These are phyloP conservation scores for Nicotiana tomentosiformis DNA, from an alignment of 257 asterid species.

Conservation along the genomic window DNA sequence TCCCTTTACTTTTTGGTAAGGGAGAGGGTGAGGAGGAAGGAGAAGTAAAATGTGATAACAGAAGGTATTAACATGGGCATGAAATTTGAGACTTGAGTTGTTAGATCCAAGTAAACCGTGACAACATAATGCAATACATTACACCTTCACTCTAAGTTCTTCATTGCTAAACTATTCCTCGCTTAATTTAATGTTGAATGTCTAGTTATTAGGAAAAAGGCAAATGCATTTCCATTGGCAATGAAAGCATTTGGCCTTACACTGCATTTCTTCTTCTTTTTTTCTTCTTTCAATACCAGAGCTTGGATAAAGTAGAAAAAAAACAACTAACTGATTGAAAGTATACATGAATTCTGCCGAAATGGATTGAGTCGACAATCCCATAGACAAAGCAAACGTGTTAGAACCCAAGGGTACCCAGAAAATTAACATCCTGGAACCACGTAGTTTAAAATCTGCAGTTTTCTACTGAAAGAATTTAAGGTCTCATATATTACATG, in stretches of 20 bases:
- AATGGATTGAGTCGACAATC: neutral
- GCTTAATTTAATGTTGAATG: neutral
- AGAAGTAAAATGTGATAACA: too few species aligned
- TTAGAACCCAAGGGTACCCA: neutral
- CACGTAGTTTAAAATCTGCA: neutral
- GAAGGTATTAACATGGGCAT: neutral
- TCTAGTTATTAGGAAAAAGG: neutral
- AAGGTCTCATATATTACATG: neutral
- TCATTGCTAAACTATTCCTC: neutral
- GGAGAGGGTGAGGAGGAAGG: too few species aligned
- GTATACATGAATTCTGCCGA: neutral
- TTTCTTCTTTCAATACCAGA: neutral
- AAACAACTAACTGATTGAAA: neutral
- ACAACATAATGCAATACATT: neutral
- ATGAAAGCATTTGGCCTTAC: neutral
- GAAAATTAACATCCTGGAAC: neutral
- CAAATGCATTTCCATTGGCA: neutral
- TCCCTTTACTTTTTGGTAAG: too few species aligned
- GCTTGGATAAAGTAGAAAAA: neutral
- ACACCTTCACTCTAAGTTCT: neutral
- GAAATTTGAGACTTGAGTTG: neutral
- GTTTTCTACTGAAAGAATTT: conserved; percentile 3
- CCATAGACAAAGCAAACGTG: neutral
- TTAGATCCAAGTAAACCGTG: neutral
- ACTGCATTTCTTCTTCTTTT: neutral